Conservation (phyloP, 2,329 filamentous ascomycete genomes). For the Penicillium crustosum region DNA sequence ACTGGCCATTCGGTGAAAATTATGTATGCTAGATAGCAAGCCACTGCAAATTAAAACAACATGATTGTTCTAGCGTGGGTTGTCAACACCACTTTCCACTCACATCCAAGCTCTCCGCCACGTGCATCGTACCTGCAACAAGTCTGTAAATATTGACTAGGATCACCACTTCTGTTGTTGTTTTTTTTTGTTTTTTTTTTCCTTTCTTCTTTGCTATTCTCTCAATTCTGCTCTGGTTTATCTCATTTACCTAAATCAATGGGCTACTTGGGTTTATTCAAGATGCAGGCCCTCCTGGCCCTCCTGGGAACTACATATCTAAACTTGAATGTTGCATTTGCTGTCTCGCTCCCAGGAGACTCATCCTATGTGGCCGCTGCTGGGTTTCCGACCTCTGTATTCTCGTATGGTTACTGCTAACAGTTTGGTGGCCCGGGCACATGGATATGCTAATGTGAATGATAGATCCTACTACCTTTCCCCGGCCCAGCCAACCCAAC, state of each 20-base stretch:
- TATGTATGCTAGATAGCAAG: background rate
- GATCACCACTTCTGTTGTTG: background rate
- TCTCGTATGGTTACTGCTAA: slow-evolving; percentile 37
- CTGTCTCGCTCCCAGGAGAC: slow-evolving; percentile 23
- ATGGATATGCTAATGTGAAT: slow-evolving; percentile 6
- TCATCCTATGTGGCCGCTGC: slow-evolving; percentile 36
- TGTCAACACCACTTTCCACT: background rate
- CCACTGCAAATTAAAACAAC: background rate
- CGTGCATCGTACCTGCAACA: slow-evolving; percentile 1
- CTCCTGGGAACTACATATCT: background rate
- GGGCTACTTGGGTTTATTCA: background rate
- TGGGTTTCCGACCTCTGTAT: slow-evolving; percentile 53
- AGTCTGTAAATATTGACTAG: background rate
- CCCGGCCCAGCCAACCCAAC: slow-evolving; percentile 45
- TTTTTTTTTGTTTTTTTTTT: background rate
- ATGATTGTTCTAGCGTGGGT: background rate
- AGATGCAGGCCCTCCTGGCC: slow-evolving; percentile 13
- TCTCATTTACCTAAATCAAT: background rate
- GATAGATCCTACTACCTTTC: slow-evolving; percentile 48
- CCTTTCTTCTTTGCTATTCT: background rate
- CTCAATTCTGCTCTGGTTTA: background rate
- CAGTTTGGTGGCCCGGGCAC: background rate
- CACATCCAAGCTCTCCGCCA: background rate
- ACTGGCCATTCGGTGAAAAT: background rate
- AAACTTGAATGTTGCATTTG: background rate